A percentile compares a stretch with the other conserved stretches of the same genome.
Conservation (phyloP, 768 basidiomycete genomes). For the Scleroderma citrinum region DNA sequence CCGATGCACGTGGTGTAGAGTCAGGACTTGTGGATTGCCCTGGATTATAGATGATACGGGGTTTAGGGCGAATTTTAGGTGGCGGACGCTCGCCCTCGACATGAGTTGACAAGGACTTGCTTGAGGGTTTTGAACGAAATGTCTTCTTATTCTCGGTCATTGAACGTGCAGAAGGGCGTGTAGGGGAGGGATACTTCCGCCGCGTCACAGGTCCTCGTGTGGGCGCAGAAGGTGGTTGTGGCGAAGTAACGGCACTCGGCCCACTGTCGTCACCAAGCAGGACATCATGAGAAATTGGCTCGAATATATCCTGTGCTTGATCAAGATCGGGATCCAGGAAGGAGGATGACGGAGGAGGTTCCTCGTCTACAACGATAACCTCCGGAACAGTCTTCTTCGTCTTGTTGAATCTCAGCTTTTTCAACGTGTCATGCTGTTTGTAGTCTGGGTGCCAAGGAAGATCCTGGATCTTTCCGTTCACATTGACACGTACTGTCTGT, state of each 20-base stretch:
- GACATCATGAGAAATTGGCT: conserved; percentile 16
- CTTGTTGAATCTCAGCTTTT: conserved; percentile 31
- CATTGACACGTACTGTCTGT: conserved; percentile 9
- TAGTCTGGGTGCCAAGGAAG: conserved; percentile 19
- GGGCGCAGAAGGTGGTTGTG: too few species aligned
- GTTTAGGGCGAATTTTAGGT: conserved; percentile 10
- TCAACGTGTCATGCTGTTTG: conserved; percentile 12
- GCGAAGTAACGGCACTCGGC: too few species aligned
- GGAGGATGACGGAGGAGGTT: conserved; percentile 18
- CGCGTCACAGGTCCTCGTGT: conserved; percentile 7
- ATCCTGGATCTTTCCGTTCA: conserved; percentile 7
- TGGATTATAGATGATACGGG: conserved; percentile 5
- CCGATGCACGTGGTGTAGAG: conserved; percentile 12
- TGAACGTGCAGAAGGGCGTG: background rate
- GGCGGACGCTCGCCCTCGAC: background rate
- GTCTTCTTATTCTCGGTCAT: background rate
- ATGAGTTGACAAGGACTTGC: background rate
- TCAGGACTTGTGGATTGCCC: conserved; percentile 10
- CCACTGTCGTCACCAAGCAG: conserved; percentile 4
- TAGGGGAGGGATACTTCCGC: background rate
- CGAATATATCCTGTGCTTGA: conserved; percentile 18
- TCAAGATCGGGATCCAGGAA: conserved; percentile 2
- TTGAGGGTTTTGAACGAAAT: conserved; percentile 3
- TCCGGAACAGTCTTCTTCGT: conserved; percentile 12
- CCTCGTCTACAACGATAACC: conserved; percentile 1